Evolutionary conservation across 1,284 basidiomycete species (phyloP).

Genomic region (Leccinum fuscescens): DNA sequence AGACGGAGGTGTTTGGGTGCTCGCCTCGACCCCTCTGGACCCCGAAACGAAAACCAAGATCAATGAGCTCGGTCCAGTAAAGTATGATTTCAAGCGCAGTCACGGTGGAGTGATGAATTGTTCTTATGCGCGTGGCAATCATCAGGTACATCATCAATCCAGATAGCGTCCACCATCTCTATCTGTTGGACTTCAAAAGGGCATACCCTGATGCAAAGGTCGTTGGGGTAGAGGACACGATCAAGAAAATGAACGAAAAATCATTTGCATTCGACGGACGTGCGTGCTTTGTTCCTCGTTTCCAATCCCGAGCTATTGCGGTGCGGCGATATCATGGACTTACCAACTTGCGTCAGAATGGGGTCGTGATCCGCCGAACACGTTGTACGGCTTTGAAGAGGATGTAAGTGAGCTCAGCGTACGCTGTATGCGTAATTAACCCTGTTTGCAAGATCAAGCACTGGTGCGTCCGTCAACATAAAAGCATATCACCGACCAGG

Average conservation of each 20-base stretch:
- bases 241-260: slow-evolving; percentile 43
- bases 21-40: slow-evolving; percentile 82
- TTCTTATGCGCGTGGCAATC: background rate
- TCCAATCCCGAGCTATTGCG: background rate
- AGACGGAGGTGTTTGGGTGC: slow-evolving; percentile 76
- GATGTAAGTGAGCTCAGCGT: slow-evolving; percentile 51
- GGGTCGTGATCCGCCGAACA: slow-evolving; percentile 59
- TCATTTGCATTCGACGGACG: slow-evolving; percentile 59
- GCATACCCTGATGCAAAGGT: slow-evolving; percentile 78
- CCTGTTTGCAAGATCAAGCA: too few species aligned
- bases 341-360: slow-evolving; percentile 44
- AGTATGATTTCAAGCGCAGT: slow-evolving; percentile 37
- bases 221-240: slow-evolving; percentile 56
- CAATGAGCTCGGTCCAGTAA: slow-evolving; percentile 74
- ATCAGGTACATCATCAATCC: slow-evolving; percentile 57
- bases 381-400: slow-evolving; percentile 79
- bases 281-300: slow-evolving; percentile 32
- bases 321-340: background rate
- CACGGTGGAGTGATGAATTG: background rate
- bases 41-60: slow-evolving; percentile 71
- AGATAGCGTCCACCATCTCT: slow-evolving; percentile 67
- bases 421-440: background rate
- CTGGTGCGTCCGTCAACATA: too few species aligned
- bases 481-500: background rate
- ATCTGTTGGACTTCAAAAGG: slow-evolving; percentile 68